Evolutionary conservation across 805 yeast genomes (phyloP).

Genomic region (Ogataea trehaloabstinens): DNA sequence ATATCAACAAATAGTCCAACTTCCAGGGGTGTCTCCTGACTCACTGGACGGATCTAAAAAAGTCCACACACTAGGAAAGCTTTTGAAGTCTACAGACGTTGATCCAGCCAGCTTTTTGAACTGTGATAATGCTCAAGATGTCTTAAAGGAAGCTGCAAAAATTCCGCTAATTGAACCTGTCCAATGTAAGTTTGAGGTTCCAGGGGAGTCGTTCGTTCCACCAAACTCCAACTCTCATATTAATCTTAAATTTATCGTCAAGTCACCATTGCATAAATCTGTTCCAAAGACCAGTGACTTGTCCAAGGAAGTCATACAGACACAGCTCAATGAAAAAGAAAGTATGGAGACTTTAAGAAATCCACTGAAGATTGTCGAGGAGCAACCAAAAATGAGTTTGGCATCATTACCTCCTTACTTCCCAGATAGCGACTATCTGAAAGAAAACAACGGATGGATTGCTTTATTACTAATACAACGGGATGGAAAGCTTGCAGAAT

Average conservation of each 20-base stretch:
- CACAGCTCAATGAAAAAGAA: slow-evolving; percentile 52
- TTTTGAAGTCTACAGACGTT: slow-evolving; percentile 56
- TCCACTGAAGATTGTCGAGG: slow-evolving; percentile 63
- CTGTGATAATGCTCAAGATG: slow-evolving; percentile 40
- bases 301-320: slow-evolving; percentile 30
- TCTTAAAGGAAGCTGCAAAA: slow-evolving; percentile 55
- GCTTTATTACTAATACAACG: slow-evolving; percentile 69
- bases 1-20: slow-evolving; percentile 70
- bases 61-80: slow-evolving; percentile 66
- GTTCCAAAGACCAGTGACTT: slow-evolving; percentile 44
- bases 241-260: slow-evolving; percentile 69
- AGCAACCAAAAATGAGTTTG: slow-evolving; percentile 66
- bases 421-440: slow-evolving; percentile 51
- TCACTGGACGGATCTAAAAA: slow-evolving; percentile 47
- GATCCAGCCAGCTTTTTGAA: slow-evolving; percentile 59
- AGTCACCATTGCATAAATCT: slow-evolving; percentile 69
- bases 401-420: slow-evolving; percentile 69
- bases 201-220: slow-evolving; percentile 76
- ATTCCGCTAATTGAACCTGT: slow-evolving; percentile 70
- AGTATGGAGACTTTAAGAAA: slow-evolving; percentile 65
- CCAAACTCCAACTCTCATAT: slow-evolving; percentile 75
- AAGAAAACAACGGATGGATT: slow-evolving; percentile 50
- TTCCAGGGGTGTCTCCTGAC: slow-evolving; percentile 65
- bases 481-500: slow-evolving; percentile 77
- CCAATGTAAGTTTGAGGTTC: slow-evolving; percentile 74